Evolutionary conservation across 768 basidiomycete species (phyloP).

Genomic region (Ramaria rubella): DNA sequence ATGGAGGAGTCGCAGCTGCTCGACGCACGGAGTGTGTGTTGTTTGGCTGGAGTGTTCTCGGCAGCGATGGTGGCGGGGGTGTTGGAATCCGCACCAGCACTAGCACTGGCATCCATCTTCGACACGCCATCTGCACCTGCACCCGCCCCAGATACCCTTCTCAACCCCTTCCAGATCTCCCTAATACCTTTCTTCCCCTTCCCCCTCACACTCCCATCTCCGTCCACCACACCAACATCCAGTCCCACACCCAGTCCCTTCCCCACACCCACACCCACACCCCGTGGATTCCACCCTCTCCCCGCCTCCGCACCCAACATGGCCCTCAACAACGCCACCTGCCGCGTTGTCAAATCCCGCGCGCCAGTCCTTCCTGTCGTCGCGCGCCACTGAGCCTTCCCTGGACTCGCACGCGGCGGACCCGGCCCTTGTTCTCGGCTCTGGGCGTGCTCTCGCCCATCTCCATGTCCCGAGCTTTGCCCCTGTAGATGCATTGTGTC

Average conservation of each 20-base stretch:
- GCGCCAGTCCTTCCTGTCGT: constrained; percentile 57
- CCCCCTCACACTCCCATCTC: neutral
- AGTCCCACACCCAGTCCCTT: neutral
- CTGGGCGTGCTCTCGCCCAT: neutral
- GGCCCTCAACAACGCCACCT: constrained; percentile 68
- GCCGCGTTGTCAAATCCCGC: constrained; percentile 62
- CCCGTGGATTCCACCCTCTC: neutral
- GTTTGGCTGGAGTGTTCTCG: neutral
- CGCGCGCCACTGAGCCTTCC: constrained; percentile 53
- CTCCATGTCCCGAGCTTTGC: neutral
- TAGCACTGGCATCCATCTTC: neutral
- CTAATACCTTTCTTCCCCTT: neutral
- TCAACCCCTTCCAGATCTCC: constrained; percentile 4
- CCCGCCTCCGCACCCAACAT: constrained; percentile 43
- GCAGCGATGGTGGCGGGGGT: neutral
- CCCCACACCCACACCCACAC: neutral
- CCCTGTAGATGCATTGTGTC: too few species aligned
- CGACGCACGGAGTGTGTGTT: neutral
- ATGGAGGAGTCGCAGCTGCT: constrained; percentile 2
- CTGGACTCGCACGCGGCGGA: constrained; percentile 32
- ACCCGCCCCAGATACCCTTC: neutral
- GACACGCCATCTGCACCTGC: neutral
- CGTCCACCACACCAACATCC: neutral
- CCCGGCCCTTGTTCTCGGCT: constrained; percentile 1
- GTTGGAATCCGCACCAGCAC: neutral